Conservation (phyloP, 495 filamentous ascomycete genomes). For the Daldinia childiae region DNA sequence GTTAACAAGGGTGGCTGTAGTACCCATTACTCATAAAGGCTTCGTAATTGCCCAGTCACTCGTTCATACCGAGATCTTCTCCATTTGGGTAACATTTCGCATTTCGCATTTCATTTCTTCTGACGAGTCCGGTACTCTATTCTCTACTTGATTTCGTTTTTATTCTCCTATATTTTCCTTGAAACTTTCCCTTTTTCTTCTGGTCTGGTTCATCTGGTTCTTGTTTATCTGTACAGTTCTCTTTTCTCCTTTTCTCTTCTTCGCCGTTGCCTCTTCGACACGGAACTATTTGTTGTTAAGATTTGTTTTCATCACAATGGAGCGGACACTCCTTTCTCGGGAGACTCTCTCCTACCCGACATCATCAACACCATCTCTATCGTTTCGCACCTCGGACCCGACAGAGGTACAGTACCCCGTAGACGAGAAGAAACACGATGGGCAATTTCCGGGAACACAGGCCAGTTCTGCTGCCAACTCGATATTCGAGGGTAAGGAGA, state of each 20-base stretch:
- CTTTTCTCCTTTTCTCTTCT: conserved; percentile 17
- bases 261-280: conserved; percentile 2
- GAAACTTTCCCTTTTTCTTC: conserved; percentile 6
- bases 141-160: conserved; percentile 20
- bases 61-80: conserved; percentile 24
- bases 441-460: conserved; percentile 2
- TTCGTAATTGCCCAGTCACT: conserved; percentile 36
- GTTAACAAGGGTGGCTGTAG: conserved; percentile 29
- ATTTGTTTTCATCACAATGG: conserved; percentile 22
- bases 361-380: conserved; percentile 21
- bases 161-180: conserved; percentile 36
- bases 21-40: conserved; percentile 37
- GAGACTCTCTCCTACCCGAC: conserved; percentile 14
- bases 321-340: conserved; percentile 20
- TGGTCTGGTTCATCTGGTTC: conserved; percentile 27
- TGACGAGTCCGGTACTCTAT: conserved; percentile 41
- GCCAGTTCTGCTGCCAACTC: conserved; percentile 32
- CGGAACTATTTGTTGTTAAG: conserved; percentile 2
- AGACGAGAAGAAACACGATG: conserved; percentile 32
- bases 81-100: conserved; percentile 28
- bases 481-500: conserved; percentile 30
- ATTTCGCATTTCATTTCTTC: conserved; percentile 39
- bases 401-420: conserved; percentile 7
- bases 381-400: conserved; percentile 9
- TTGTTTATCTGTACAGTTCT: conserved; percentile 13